phyloP scores from a whole-genome alignment of 2,329 filamentous ascomycete genomes.

The Phaeoacremonium minimum region DNA sequence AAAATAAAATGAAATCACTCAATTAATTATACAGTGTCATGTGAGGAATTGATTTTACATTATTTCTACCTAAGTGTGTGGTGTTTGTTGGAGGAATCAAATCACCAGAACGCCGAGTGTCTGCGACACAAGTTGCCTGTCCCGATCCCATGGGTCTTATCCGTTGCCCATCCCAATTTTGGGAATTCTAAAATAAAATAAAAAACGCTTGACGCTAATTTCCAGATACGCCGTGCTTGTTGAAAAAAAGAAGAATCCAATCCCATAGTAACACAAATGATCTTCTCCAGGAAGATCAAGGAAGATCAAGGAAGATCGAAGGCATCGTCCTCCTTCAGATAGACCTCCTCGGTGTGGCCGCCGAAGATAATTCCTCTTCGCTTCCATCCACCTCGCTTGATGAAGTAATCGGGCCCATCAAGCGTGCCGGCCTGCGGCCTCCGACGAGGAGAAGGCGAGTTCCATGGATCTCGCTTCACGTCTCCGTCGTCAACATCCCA shows the following conservation, averaged over 20 bases:
- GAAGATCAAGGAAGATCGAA: constrained; percentile 16
- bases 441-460: constrained; percentile 9
- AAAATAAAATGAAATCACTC: no score
- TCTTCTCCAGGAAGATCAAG: neutral
- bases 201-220: neutral
- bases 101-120: neutral
- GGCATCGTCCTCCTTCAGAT: constrained; percentile 18
- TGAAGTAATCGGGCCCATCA: constrained; percentile 17
- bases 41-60: no score
- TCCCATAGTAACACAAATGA: no score
- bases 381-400: constrained; percentile 30
- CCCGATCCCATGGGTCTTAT: no score
- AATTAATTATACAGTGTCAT: no score
- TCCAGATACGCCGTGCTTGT: no score
- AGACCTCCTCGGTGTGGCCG: constrained; percentile 6
- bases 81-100: no score
- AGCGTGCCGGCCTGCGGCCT: constrained; percentile 12
- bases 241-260: neutral
- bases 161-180: no score
- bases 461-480: constrained; percentile 5
- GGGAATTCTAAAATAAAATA: no score
- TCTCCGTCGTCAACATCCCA: constrained; percentile 7
- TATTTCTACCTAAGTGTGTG: no score
- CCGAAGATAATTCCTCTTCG: constrained; percentile 27
- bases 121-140: no score